Conservation (phyloP, 2,329 filamentous ascomycete species). For the Fusarium algeriense region DNA sequence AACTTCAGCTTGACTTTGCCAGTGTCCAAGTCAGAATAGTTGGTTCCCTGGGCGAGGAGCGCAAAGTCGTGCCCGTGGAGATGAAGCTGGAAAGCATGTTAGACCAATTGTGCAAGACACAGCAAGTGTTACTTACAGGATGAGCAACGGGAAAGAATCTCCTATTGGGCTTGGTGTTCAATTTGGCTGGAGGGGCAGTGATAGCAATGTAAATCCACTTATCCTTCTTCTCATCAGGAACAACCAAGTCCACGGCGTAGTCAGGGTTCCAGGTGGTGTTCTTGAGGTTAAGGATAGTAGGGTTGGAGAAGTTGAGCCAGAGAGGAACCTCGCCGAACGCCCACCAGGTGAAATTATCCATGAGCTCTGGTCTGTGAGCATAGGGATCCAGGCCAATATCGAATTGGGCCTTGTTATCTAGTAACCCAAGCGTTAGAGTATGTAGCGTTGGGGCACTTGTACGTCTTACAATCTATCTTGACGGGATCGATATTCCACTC, state of each 20-base stretch:
- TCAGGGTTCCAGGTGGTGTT: slow-evolving; percentile 13
- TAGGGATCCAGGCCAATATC: background rate
- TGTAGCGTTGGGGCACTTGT: too few species aligned
- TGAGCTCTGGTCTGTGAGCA: background rate
- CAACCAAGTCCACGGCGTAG: slow-evolving; percentile 26
- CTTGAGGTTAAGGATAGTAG: slow-evolving; percentile 19
- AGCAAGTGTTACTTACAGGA: slow-evolving; percentile 6
- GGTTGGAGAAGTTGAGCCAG: slow-evolving; percentile 31
- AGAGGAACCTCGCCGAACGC: slow-evolving; percentile 20
- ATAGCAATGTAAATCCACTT: slow-evolving; percentile 31
- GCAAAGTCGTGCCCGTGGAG: slow-evolving; percentile 32
- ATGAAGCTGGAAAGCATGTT: too few species aligned
- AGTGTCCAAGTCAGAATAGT: background rate
- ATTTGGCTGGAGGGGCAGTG: slow-evolving; percentile 1
- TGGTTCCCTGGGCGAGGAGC: slow-evolving; percentile 17
- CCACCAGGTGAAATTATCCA: slow-evolving; percentile 2
- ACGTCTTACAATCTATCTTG: background rate
- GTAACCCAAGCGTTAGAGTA: too few species aligned
- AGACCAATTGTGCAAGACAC: too few species aligned
- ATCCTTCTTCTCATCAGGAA: background rate
- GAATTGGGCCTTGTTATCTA: background rate
- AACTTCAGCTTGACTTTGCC: slow-evolving; percentile 11
- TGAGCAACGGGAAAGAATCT: slow-evolving; percentile 13
- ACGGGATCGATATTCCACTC: background rate
- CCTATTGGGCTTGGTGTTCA: background rate